Conservation (phyloP, 2,329 filamentous ascomycete species). For the Diaporthe nobilis region DNA sequence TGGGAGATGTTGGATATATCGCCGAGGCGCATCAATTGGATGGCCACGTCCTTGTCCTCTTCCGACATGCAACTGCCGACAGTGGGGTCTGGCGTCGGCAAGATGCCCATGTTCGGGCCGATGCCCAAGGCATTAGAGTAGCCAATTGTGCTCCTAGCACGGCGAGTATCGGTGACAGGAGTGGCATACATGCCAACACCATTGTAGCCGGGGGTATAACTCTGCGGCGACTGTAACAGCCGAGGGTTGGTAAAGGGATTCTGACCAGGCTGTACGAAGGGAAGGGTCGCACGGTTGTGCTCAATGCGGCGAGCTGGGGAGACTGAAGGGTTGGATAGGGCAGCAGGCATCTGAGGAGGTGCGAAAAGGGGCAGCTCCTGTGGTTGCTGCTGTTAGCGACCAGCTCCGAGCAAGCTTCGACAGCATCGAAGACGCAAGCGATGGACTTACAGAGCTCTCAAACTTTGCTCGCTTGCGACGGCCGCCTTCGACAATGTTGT, state of each 20-base stretch:
- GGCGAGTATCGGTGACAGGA: slow-evolving; percentile 72
- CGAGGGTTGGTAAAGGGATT: slow-evolving; percentile 85
- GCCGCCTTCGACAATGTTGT: slow-evolving; percentile 98
- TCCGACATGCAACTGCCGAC: slow-evolving; percentile 97
- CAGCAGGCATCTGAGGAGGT: slow-evolving; percentile 91
- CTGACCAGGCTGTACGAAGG: slow-evolving; percentile 82
- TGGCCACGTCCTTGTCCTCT: slow-evolving; percentile 91
- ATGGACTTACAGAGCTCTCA: slow-evolving; percentile 91
- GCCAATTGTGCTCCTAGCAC: slow-evolving; percentile 74
- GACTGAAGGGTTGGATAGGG: slow-evolving; percentile 96
- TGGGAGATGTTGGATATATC: slow-evolving; percentile 95
- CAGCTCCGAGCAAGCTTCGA: neutral
- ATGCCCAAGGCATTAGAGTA: slow-evolving; percentile 62
- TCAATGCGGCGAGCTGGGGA: slow-evolving; percentile 89
- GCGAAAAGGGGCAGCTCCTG: slow-evolving; percentile 97
- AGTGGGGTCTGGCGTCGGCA: slow-evolving; percentile 97
- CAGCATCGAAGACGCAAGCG: slow-evolving; percentile 29
- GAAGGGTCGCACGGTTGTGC: slow-evolving; percentile 79
- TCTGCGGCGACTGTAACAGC: slow-evolving; percentile 87
- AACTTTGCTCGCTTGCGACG: slow-evolving; percentile 94
- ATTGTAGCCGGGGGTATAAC: slow-evolving; percentile 70
- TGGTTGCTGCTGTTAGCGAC: slow-evolving; percentile 39
- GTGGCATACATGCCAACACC: slow-evolving; percentile 74
- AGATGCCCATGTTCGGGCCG: slow-evolving; percentile 66
- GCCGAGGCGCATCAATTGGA: slow-evolving; percentile 95